phyloP scores from a whole-genome alignment of 208 protist genomes.

The Trypanosomatidae sp. region DNA sequence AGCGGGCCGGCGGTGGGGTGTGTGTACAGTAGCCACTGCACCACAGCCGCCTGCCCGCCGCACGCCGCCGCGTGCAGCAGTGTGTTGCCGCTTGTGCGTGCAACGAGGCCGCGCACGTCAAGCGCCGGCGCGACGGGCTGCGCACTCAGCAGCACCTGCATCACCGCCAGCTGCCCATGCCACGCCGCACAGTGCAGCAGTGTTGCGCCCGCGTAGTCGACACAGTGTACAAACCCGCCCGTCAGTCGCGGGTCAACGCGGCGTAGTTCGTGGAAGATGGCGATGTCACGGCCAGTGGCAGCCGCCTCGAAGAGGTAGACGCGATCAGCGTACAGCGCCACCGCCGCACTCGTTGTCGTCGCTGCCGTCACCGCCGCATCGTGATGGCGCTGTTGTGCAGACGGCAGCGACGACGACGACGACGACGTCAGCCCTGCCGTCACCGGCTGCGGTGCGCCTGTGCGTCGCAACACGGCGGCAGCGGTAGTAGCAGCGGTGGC shows the following conservation, averaged over 20 bases:
- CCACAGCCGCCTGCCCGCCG: slow-evolving; percentile 31
- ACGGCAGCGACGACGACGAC: no score
- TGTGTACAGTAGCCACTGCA: slow-evolving; percentile 61
- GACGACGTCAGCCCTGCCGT: no score
- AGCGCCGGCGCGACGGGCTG: slow-evolving; percentile 18
- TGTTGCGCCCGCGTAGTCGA: slow-evolving; percentile 66
- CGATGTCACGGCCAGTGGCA: slow-evolving; percentile 15
- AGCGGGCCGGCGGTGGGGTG: slow-evolving; percentile 18
- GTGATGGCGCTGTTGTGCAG: no score
- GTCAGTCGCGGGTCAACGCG: slow-evolving; percentile 39
- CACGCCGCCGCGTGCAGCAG: slow-evolving; percentile 60
- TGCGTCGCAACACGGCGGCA: no score
- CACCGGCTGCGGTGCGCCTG: no score
- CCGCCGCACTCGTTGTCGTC: no score
- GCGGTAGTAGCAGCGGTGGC: no score
- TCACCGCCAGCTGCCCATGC: slow-evolving; percentile 48
- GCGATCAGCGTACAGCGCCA: slow-evolving; percentile 27
- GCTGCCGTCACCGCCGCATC: no score
- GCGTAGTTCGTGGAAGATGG: slow-evolving; percentile 34
- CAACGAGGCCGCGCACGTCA: slow-evolving; percentile 30
- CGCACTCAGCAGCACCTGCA: slow-evolving; percentile 44
- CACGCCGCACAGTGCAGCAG: slow-evolving; percentile 69
- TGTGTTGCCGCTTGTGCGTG: slow-evolving; percentile 47
- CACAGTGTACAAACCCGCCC: no score
- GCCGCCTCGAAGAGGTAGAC: slow-evolving; percentile 29